phyloP scores from a whole-genome alignment of 2,329 filamentous ascomycete genomes.

The Nemania abortiva region DNA sequence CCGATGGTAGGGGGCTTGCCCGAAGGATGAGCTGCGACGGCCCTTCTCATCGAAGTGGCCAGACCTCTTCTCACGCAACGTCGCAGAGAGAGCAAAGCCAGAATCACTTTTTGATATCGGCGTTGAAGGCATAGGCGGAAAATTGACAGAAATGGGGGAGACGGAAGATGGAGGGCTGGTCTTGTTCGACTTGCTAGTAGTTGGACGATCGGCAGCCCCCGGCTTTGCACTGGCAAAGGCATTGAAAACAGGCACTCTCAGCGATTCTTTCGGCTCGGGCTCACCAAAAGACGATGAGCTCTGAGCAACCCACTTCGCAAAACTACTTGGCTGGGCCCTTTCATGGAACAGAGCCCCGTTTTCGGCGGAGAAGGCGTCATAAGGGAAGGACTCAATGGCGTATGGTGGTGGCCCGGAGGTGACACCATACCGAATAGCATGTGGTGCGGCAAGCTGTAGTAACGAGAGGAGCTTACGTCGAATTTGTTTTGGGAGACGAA shows the following conservation, averaged over 20 bases:
- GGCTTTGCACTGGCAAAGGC: conserved; percentile 84
- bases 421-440: conserved; percentile 88
- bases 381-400: conserved; percentile 91
- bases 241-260: conserved; percentile 83
- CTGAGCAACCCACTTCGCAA: conserved; percentile 88
- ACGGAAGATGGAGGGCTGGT: conserved; percentile 73
- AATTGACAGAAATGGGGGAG: conserved; percentile 83
- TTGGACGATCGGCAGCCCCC: conserved; percentile 79
- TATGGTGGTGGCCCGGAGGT: conserved; percentile 90
- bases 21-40: conserved; percentile 92
- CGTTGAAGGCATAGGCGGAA: conserved; percentile 80
- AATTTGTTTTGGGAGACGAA: conserved; percentile 85
- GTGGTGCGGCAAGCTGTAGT: conserved; percentile 89
- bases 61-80: conserved; percentile 91
- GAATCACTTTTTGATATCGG: conserved; percentile 92
- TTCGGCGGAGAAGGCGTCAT: conserved; percentile 90
- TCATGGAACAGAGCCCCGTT: conserved; percentile 83
- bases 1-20: conserved; percentile 76
- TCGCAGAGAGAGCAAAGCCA: conserved; percentile 86
- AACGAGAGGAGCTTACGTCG: conserved; percentile 89
- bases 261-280: conserved; percentile 62
- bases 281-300: conserved; percentile 91
- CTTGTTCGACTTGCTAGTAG: conserved; percentile 75
- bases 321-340: conserved; percentile 74
- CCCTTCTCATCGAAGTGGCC: conserved; percentile 84